Evolutionary conservation across 805 yeast species (phyloP).

Genomic region (Schizosaccharomyces japonicus): DNA sequence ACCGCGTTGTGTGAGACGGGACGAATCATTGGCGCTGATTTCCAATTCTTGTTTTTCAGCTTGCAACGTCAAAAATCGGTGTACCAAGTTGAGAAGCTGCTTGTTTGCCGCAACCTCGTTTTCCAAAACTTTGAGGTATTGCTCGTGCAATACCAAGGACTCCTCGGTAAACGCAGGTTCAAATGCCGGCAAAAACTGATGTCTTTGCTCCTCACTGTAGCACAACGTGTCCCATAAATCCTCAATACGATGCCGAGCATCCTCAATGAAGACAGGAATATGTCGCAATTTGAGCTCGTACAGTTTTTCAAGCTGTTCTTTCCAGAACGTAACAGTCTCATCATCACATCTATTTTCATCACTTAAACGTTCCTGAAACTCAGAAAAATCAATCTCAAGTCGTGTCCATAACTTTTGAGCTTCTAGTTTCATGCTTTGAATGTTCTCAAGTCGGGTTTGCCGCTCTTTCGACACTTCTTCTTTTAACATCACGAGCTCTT

Average conservation of each 20-base stretch:
- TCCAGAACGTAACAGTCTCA: constrained; percentile 17
- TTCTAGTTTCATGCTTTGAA: constrained; percentile 16
- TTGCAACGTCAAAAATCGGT: constrained; percentile 30
- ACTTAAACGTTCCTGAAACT: constrained; percentile 22
- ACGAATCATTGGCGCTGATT: constrained; percentile 54
- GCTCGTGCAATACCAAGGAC: constrained; percentile 38
- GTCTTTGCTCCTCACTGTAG: constrained; percentile 29
- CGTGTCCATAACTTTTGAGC: constrained; percentile 34
- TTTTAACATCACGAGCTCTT: constrained; percentile 10
- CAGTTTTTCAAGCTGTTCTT: constrained; percentile 33
- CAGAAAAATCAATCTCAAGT: constrained; percentile 25
- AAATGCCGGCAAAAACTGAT: constrained; percentile 23
- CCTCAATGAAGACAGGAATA: constrained; percentile 43
- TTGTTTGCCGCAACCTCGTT: constrained; percentile 26
- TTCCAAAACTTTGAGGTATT: constrained; percentile 31
- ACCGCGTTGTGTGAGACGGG: constrained; percentile 30
- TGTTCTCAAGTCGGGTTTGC: constrained; percentile 15
- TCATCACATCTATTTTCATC: constrained; percentile 17
- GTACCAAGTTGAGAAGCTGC: constrained; percentile 33
- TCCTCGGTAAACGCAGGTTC: constrained; percentile 31
- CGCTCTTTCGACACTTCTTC: constrained; percentile 17
- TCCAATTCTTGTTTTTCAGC: constrained; percentile 38
- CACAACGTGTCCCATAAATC: constrained; percentile 39
- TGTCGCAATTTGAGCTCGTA: constrained; percentile 34
- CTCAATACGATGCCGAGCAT: constrained; percentile 34